Evolutionary conservation across 176 grass and related monocot genomes (phyloP).

Genomic region (Aechmea fasciata): DNA sequence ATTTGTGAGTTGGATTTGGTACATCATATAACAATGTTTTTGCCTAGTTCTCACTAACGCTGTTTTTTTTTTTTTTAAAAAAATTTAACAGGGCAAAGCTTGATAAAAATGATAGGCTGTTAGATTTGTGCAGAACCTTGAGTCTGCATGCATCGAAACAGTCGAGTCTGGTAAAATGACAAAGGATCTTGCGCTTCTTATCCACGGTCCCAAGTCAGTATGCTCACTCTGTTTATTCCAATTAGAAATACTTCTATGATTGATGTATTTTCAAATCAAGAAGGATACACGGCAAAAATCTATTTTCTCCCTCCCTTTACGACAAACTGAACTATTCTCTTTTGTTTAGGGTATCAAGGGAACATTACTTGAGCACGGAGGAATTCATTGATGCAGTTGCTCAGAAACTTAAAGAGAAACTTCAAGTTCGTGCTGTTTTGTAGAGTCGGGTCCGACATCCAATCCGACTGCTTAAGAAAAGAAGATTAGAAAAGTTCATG

Average conservation of each 20-base stretch:
- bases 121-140: constrained; percentile 70
- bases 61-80: constrained; percentile 10
- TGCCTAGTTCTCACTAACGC: constrained; percentile 4
- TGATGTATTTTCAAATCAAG: too few relatives aligned
- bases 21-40: neutral
- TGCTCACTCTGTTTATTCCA: neutral
- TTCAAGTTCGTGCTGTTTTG: constrained; percentile 24
- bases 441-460: constrained; percentile 9
- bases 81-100: constrained; percentile 71
- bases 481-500: neutral
- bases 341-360: constrained; percentile 54
- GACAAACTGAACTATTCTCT: constrained; percentile 4
- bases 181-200: constrained; percentile 94
- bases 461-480: neutral
- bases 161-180: constrained; percentile 97
- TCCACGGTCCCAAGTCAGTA: constrained; percentile 80
- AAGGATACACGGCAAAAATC: too few relatives aligned
- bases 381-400: constrained; percentile 82
- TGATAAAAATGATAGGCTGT: constrained; percentile 59
- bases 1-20: neutral
- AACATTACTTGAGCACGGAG: constrained; percentile 67
- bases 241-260: too few relatives aligned
- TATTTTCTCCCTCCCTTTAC: neutral
- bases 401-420: constrained; percentile 45
- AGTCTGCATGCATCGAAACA: constrained; percentile 77